Conservation (phyloP, 1,139 yeast genomes). For the Debaryomycetaceae sp. region DNA sequence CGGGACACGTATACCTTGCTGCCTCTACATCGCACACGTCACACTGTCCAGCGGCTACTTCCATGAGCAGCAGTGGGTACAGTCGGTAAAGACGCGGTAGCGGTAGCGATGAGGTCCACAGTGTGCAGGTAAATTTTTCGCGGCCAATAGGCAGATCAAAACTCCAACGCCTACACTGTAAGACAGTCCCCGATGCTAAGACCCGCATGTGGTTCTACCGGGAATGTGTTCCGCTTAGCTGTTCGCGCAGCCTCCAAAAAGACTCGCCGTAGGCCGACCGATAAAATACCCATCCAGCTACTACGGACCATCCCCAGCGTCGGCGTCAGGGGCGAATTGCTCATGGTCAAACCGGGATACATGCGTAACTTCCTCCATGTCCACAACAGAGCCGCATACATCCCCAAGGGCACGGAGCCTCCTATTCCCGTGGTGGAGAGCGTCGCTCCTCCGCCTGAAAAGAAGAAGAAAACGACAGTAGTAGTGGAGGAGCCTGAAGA, state of each 20-base stretch:
- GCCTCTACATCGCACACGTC: conserved; percentile 37
- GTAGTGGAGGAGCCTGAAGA: conserved; percentile 2
- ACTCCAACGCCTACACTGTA: no score
- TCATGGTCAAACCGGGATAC: conserved; percentile 66
- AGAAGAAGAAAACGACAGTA: no score
- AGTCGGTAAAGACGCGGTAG: no score
- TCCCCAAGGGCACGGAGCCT: conserved; percentile 43
- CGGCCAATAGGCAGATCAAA: no score
- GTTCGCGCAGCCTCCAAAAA: neutral
- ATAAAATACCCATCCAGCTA: conserved; percentile 59
- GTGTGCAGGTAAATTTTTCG: no score
- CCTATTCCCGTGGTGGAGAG: conserved; percentile 48
- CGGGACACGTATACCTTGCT: conserved; percentile 75
- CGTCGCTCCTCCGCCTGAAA: conserved; percentile 2
- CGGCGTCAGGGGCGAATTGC: conserved; percentile 62
- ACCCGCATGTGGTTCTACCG: no score
- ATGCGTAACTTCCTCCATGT: conserved; percentile 76
- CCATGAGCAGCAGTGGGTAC: no score
- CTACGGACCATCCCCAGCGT: conserved; percentile 51
- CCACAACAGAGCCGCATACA: conserved; percentile 61
- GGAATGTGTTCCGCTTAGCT: no score
- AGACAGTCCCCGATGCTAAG: no score
- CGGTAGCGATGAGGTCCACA: no score
- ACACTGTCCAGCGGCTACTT: no score
- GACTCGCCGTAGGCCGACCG: conserved; percentile 6